phyloP scores from a whole-genome alignment of 257 asterid species.

The Euphrasia confusa region DNA sequence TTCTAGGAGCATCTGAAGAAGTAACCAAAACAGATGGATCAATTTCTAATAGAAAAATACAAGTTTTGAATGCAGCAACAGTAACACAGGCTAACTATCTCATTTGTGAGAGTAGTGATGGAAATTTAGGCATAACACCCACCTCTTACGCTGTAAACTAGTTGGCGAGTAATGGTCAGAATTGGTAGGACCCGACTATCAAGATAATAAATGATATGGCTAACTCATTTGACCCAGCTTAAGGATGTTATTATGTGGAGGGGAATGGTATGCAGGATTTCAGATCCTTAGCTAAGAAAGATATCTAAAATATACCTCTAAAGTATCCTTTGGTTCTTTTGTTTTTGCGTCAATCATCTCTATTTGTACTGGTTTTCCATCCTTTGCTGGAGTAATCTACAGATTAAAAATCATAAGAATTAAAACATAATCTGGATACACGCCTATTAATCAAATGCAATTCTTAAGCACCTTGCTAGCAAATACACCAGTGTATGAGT shows the following conservation, averaged over 20 bases:
- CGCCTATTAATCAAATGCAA: constrained; percentile 12
- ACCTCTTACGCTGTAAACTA: no score
- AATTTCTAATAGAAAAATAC: constrained; percentile 13
- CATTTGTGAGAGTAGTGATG: not conserved
- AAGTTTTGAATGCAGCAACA: constrained; percentile 4
- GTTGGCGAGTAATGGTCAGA: no score
- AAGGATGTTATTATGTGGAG: not conserved
- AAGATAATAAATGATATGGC: not conserved
- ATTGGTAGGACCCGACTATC: not conserved
- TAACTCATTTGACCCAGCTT: not conserved
- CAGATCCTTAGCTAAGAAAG: constrained; percentile 21
- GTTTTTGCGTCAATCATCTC: constrained; percentile 98
- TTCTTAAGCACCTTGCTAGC: constrained; percentile 76
- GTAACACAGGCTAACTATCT: constrained; percentile 18
- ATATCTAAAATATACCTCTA: constrained; percentile 53
- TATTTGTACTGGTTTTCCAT: constrained; percentile 92
- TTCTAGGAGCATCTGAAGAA: constrained; percentile 9
- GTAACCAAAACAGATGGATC: constrained; percentile 17
- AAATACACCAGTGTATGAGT: constrained; percentile 80
- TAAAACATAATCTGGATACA: constrained; percentile 4
- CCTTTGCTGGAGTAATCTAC: constrained; percentile 92
- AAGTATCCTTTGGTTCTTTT: constrained; percentile 75
- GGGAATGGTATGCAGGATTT: constrained; percentile 11
- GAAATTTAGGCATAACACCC: no score
- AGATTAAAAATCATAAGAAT: constrained; percentile 20